Evolutionary conservation across 2,329 filamentous ascomycete species (phyloP), one percentile per base, ranked within the genome.

Genomic region (Nemania diffusa): DNA sequence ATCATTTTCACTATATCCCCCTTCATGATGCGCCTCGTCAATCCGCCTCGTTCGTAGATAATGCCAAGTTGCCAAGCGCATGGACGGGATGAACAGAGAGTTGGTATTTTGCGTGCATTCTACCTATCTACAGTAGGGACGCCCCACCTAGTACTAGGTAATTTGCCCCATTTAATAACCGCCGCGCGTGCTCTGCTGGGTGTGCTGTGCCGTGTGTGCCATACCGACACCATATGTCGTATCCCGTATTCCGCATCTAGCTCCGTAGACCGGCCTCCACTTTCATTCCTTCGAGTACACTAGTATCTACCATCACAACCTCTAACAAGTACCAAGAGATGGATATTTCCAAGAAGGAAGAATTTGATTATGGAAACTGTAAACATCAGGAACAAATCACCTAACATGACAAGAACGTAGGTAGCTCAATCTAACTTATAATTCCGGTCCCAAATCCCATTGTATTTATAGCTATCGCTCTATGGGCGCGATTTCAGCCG

Each of bases 401-500:
- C 1, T 22, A 58, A 27, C 42, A 29, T 2, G n/a, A 42, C 8
- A 44, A 32, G 22, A 26, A 55, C 13, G 15, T 27, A 42, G 5
- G 24, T 5, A 61, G 13, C 42, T 11, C 3, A 29, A 20, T 15
- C n/a, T 26, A 7, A 42, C 8, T n/a, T 24, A n/a, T 1, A 1
- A 7, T 56, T 27, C 24, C 40, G 6, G 17, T 59, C 15, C 55
- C 40, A 56, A 65, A 17, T n/a, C 40, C 40, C 29, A 57, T 37
- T n/a, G 24, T 42, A 57, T 40, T 17, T 8, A 48, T 52, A 27
- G 29, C 32, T 9, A 13, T 59, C 64, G 59, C 58, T 50, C 17
- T 53, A 52, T 52, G 53, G 22, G 20, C 27, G n/a, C 29, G 22
- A 50, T 13, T 15, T 17, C 7, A 58, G 20, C 46, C 40, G 13